phyloP scores from a whole-genome alignment of 805 yeast species.

The Candida methanosorbosa region DNA sequence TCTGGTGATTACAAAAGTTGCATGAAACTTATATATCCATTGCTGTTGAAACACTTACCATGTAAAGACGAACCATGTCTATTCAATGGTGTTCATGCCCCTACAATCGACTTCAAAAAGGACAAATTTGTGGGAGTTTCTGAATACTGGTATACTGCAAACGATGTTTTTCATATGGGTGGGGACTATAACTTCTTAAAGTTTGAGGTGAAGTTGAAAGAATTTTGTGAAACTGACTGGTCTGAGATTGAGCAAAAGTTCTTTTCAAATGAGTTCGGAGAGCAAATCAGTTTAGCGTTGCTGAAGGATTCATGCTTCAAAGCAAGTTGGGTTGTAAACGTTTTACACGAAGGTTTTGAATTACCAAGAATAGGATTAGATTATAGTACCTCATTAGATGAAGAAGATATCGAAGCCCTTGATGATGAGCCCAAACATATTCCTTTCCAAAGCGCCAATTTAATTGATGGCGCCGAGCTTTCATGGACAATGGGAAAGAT shows the following conservation, averaged over 20 bases:
- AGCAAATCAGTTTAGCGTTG: constrained; percentile 44
- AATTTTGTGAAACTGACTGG: constrained; percentile 80
- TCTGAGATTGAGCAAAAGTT: constrained; percentile 35
- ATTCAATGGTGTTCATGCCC: constrained; percentile 94
- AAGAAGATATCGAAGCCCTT: constrained; percentile 16
- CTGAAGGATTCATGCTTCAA: constrained; percentile 82
- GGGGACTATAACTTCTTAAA: constrained; percentile 76
- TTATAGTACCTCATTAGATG: constrained; percentile 8
- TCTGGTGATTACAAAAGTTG: constrained; percentile 76
- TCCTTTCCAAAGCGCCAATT: constrained; percentile 76
- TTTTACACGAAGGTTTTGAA: constrained; percentile 87
- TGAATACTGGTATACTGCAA: constrained; percentile 96
- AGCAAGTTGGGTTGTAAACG: constrained; percentile 87
- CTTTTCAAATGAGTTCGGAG: constrained; percentile 46
- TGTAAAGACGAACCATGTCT: constrained; percentile 86
- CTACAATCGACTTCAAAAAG: constrained; percentile 66
- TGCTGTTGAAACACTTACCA: constrained; percentile 69
- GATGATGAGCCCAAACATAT: constrained; percentile 28
- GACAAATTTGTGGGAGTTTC: constrained; percentile 90
- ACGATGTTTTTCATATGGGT: constrained; percentile 81
- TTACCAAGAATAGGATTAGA: constrained; percentile 67
- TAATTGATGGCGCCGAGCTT: constrained; percentile 74
- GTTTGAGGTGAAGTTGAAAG: constrained; percentile 57
- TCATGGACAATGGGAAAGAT: constrained; percentile 96
- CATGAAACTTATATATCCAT: constrained; percentile 60